Evolutionary conservation across 169 alveolate species (phyloP), one percentile per base, ranked within the genome.

Genomic region (Plasmodium inui): DNA sequence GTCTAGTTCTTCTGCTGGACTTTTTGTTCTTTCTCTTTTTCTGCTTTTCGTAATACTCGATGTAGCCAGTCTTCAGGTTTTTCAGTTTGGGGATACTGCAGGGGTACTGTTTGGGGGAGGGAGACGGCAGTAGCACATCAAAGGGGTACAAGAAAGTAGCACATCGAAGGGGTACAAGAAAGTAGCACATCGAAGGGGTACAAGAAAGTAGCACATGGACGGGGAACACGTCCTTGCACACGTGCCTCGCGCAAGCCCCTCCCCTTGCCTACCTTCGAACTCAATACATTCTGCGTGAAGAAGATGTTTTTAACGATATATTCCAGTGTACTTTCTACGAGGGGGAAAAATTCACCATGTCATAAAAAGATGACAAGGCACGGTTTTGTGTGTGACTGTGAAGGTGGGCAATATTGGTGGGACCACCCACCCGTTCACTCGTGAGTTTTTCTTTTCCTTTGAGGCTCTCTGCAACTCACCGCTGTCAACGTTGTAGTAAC

Each of bases 401-500:
- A 30, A 17, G 28, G 37, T 53, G 19, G 30, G 30, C 8, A 22
- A 41, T n/a, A 80, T 19, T 41, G 8, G 22, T 41, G 5, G 39
- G 37, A 28, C 55, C 53, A 17, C 2, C 7, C 8, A 39, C 3
- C 46, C 2, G 3, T 37, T 50, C 30, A 46, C 34, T 19, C 72
- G 86, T 34, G 73, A 0, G 26, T 46, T 80, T 41, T 44, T 44
- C 57, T 19, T 6, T 6, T 67, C 37, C 37, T 26, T 67, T 19
- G 14, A 3, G 37, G 22, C 28, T 26, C 17, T 28, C 9, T 7
- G 0, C 17, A 9, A 2, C 72, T 22, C 74, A 90, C 95, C 95
- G 70, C 85, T 90, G 73, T 95, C 97, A 70, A 94, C 95, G 74
- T 92, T 86, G 84, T 91, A 95, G 73, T 94, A 94, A 41, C 86